Base-by-base conservation (phyloP, 2,329 filamentous ascomycete genomes). In the Phyllachora maydis region DNA sequence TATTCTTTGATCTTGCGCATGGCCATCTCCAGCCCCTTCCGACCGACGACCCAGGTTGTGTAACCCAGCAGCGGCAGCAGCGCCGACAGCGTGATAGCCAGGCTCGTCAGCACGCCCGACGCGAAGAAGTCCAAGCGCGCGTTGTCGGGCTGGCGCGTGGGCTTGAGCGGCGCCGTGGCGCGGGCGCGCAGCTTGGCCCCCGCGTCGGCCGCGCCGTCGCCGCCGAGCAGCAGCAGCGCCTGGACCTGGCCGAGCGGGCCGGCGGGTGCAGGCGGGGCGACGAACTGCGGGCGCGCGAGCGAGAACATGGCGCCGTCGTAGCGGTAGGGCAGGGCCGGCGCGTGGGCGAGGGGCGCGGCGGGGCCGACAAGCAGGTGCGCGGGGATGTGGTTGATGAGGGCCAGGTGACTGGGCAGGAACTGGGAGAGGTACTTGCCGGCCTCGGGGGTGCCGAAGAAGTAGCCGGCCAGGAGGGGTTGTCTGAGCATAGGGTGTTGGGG, bases 371-470 rank as follows among this genome's bases (percentile, higher is more conserved):
- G 51, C 3, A 72, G 43, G 16, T 59, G 50, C 3, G 45, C 30
- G 0, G 66, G 65, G 5, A 72, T 50, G 24, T 66, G 56, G 37
- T 72, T 72, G 26, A 64, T 44, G 35, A 58, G 61, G 0, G 57
- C 55, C 1, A 54, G 37, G 8, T 55, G 43, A 3, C 61, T 47
- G 6, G 48, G 35, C 17, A 70, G 42, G 37, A 62, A 67, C 31
- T 71, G 61, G 6, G 52, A 48, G 4, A 72, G 46, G 30, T 71
- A 73, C 36, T 71, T 72, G 10, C 54, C 60, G 3, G 30, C 30
- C 10, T 14, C n/a, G 5, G 28, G 29, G 10, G 34, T 30, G 11
- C 29, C 36, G 25, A 39, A 39, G 19, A 38, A 34, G 19, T 36
- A 38, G 11, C 34, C 30, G 8, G 34, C 36, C 7, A 38, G 24